Evolutionary conservation across 2,329 filamentous ascomycete genomes (phyloP), one percentile per base, ranked within the genome.

Genomic region (Penicillium corylophilum): DNA sequence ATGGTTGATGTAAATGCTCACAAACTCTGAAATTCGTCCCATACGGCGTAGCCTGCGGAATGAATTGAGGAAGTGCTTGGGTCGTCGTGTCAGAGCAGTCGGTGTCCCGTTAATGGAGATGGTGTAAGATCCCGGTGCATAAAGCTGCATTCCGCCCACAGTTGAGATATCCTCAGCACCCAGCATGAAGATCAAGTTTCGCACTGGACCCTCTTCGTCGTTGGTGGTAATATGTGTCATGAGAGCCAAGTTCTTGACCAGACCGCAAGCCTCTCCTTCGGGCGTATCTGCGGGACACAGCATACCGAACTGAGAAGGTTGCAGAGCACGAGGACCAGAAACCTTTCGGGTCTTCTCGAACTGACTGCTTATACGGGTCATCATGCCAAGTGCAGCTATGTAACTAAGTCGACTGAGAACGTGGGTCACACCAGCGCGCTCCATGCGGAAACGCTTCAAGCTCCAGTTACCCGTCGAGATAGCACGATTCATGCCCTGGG

Each of bases 141-240:
- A 95, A 61, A 99, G 88, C 68, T 97, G 91, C 47, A 86, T 85
- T 29, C 94, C 94, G 44, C 87, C 86, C 44, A 95, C 83, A 3
- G 86, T 85, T 57, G 88, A 85, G 29, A 95, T 88, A 50, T 93
- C 84, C 72, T 89, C 89, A 2, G 90, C 87, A 40, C 95, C 92
- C 23, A 97, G 80, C 50, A 89, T 86, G 67, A 92, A 94, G 1
- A 96, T 86, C 69, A 95, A 85, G 64, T 90, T 87, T 64, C 86
- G 87, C 15, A 99, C 89, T 1, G 94, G 92, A 16, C 85, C 90
- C 68, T 97, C 94, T 50, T 96, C 91, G 50, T 95, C 90, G 58
- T 96, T 90, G 1, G 94, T 99, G 0, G 94, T 99, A 63, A 99
- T 97, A 67, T 99, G 95, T 46, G 95, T 99, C 94, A 99, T 99